phyloP scores from a whole-genome alignment of 768 basidiomycete species.

The Calocera viscosa region DNA sequence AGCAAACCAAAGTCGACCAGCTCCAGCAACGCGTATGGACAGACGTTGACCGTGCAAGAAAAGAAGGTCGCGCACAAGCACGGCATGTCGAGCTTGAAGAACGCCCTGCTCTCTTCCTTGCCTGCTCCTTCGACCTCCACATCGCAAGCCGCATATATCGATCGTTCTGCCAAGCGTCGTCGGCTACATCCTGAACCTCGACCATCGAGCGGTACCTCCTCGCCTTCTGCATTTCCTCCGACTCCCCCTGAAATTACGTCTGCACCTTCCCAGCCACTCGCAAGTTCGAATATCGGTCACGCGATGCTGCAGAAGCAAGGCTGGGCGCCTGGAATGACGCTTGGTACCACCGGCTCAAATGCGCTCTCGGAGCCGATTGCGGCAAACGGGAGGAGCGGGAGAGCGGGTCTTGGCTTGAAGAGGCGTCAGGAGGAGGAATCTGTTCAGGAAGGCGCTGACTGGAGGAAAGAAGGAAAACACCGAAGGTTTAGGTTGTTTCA shows the following conservation, averaged over 20 bases:
- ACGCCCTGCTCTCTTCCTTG: constrained; percentile 39
- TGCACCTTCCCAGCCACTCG: constrained; percentile 38
- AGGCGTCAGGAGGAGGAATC: neutral
- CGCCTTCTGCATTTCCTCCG: neutral
- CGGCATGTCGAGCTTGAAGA: constrained; percentile 53
- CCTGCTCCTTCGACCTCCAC: neutral
- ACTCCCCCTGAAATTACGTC: constrained; percentile 21
- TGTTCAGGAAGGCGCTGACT: neutral
- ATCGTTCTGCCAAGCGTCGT: constrained; percentile 60
- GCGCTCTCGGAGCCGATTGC: neutral
- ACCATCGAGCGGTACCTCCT: constrained; percentile 2
- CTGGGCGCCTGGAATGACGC: constrained; percentile 54
- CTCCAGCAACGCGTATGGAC: constrained; percentile 20
- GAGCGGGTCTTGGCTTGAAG: neutral
- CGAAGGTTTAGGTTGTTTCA: constrained; percentile 12
- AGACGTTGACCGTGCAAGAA: constrained; percentile 19
- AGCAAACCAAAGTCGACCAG: constrained; percentile 10
- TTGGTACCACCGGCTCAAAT: constrained; percentile 22
- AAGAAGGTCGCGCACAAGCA: constrained; percentile 42
- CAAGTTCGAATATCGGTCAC: constrained; percentile 53
- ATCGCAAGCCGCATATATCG: constrained; percentile 34
- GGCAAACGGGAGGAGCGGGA: neutral
- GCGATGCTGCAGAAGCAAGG: constrained; percentile 59
- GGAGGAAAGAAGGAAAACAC: constrained; percentile 13
- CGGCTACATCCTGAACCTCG: constrained; percentile 40